These are phyloP conservation scores for Suillus fuscotomentosus DNA, from an alignment of 768 basidiomycete genomes.

Conservation along the genomic window DNA sequence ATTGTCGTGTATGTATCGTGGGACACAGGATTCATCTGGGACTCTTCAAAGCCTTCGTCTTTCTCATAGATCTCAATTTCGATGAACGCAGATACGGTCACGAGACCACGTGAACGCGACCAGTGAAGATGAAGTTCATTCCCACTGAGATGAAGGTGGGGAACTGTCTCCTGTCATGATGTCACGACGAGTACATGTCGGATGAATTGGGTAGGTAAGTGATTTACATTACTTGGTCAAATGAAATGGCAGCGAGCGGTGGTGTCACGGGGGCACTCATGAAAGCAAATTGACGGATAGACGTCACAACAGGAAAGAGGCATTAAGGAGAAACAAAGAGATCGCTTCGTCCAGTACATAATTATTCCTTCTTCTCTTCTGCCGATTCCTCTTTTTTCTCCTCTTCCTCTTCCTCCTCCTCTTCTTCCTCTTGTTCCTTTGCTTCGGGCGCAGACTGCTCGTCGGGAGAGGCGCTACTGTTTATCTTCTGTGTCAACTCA, in stretches of 20 bases:
- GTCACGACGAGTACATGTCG: background rate
- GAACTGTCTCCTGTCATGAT: background rate
- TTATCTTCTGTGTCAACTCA: conserved; percentile 77
- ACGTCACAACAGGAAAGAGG: conserved; percentile 10
- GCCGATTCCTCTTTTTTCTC: conserved; percentile 26
- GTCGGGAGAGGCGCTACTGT: conserved; percentile 35
- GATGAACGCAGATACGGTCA: background rate
- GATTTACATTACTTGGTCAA: conserved; percentile 30
- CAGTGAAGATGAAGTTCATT: background rate
- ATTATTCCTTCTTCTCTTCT: conserved; percentile 35
- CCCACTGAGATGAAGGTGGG: background rate
- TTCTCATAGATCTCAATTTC: background rate
- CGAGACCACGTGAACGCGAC: background rate
- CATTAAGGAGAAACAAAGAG: conserved; percentile 5
- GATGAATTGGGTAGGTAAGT: conserved; percentile 30
- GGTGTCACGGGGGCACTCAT: conserved; percentile 6
- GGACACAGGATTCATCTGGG: background rate
- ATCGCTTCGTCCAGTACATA: background rate
- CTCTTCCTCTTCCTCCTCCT: conserved; percentile 23
- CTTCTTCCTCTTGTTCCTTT: conserved; percentile 24
- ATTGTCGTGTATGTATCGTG: background rate
- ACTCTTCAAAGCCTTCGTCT: background rate
- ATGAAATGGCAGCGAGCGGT: conserved; percentile 10
- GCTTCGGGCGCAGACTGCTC: conserved; percentile 18
- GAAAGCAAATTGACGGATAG: background rate